phyloP scores from a whole-genome alignment of 352 stramenopile genomes.

The Globisporangium sylvaticum region DNA sequence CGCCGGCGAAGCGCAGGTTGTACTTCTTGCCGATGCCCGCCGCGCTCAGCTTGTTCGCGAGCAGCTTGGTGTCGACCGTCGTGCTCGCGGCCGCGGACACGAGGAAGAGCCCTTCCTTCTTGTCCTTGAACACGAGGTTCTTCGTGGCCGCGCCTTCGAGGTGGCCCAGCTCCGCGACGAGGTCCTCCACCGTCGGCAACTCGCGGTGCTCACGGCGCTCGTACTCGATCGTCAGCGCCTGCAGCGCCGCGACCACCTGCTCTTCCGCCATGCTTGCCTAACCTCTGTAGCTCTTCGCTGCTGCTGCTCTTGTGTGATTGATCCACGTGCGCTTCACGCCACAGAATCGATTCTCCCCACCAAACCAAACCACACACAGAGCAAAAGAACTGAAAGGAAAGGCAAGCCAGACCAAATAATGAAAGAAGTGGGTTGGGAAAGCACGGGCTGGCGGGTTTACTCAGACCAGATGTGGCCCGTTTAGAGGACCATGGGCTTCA shows the following conservation, averaged over 20 bases:
- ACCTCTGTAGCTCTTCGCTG: neutral
- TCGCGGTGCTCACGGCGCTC: conserved; percentile 51
- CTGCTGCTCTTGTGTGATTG: neutral
- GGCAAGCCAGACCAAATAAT: neutral
- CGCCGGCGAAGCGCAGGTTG: conserved; percentile 93
- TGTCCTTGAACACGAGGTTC: conserved; percentile 98
- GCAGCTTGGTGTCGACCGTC: conserved; percentile 90
- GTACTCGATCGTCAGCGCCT: conserved; percentile 52
- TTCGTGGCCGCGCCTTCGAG: conserved; percentile 89
- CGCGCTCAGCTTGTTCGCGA: conserved; percentile 79
- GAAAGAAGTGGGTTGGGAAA: conserved; percentile 1
- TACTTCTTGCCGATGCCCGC: conserved; percentile 78
- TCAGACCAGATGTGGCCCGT: neutral
- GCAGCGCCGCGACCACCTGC: conserved; percentile 54
- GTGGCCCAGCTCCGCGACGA: conserved; percentile 66
- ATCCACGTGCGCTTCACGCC: conserved; percentile 8
- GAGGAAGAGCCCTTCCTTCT: conserved; percentile 97
- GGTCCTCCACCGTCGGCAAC: conserved; percentile 68
- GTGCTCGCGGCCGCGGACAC: conserved; percentile 81
- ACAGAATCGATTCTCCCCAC: conserved; percentile 14
- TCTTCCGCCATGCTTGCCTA: conserved; percentile 36
- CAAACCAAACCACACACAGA: no score
- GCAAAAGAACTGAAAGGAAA: neutral
- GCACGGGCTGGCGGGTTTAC: neutral
- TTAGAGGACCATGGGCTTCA: neutral